Evolutionary conservation across 192 early-diverging fungal genomes (phyloP).

Genomic region (Cladochytrium replicatum): DNA sequence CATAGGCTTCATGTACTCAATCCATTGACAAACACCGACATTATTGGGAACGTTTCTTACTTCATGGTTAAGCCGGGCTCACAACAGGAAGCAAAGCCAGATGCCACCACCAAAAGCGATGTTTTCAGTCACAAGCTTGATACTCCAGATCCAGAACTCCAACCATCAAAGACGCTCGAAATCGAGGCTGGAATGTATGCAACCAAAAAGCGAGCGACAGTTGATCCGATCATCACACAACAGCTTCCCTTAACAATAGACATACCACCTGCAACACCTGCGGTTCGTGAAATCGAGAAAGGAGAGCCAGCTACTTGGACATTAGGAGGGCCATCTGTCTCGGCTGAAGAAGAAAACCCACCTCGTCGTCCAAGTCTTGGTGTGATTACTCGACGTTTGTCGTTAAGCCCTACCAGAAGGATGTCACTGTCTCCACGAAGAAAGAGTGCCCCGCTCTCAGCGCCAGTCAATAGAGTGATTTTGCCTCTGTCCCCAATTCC

Average conservation of each 20-base stretch:
- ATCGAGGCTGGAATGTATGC: no score
- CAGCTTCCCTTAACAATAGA: background rate
- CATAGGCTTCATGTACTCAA: conserved; percentile 56
- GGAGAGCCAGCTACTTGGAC: conserved; percentile 30
- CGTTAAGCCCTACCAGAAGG: no score
- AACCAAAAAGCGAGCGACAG: background rate
- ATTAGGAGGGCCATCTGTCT: conserved; percentile 23
- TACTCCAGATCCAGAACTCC: background rate
- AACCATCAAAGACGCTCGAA: background rate
- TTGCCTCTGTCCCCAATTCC: background rate
- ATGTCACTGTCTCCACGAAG: no score
- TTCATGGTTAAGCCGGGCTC: conserved; percentile 35
- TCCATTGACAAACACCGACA: conserved; percentile 55
- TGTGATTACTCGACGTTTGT: no score
- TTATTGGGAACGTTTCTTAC: conserved; percentile 55
- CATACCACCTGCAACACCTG: conserved; percentile 26
- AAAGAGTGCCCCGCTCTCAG: no score
- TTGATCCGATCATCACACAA: background rate
- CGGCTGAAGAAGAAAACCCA: conserved; percentile 21
- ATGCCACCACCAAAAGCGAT: background rate
- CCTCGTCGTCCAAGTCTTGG: no score
- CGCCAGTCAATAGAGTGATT: no score
- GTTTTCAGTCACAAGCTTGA: background rate
- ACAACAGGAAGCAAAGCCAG: background rate
- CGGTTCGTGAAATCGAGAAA: conserved; percentile 28